Base-by-base conservation (phyloP, 495 filamentous ascomycete genomes). In the Podospora bellae-mahoneyi region DNA sequence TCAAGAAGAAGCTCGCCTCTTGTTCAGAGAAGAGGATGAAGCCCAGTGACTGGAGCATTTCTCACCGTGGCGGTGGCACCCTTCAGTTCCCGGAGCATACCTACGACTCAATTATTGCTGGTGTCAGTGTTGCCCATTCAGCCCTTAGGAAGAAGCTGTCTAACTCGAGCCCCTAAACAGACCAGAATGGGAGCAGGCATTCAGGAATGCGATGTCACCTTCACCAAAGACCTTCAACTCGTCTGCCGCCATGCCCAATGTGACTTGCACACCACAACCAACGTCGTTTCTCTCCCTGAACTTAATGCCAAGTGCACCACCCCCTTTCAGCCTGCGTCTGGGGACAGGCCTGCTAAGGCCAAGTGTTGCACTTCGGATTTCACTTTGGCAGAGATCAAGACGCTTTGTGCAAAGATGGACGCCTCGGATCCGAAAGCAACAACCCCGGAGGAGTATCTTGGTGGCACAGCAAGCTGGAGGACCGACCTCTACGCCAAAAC, bases 311-410 rank as follows among this genome's bases (percentile, higher is more conserved):
- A 89, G 70, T 89, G 87, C 78, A 86, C 84, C n/a, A 75, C 73
- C 6, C 86, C 86, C 2, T 89, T 89, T 75, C 75, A 73, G 28
- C 84, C 87, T 9, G 84, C 84, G 19, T 20, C 57, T 0, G 68
- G 76, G 55, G 77, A 77, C 27, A 70, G 66, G 5, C 56, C 74
- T 0, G 87, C 87, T 0, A 79, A 70, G 0, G 87, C 86, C 4
- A 81, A 78, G 10, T 89, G 87, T 82, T 89, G 87, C 81, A 89
- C 87, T 2, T 84, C 80, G 57, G 87, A 89, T 70, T 86, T 89
- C 74, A 87, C 87, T 1, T 73, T 84, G 34, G 81, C 79, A 34
- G 86, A 89, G 68, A 85, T 86, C 80, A 84, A 84, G 76, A 78
- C 80, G 2, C 78, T 89, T 27, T 89, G 87, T 76, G 83, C 79